Percentiles rank a stretch among this genome's conserved stretches.
phyloP scores from a whole-genome alignment of 192 early-diverging fungal genomes.

The Backusella westeae region DNA sequence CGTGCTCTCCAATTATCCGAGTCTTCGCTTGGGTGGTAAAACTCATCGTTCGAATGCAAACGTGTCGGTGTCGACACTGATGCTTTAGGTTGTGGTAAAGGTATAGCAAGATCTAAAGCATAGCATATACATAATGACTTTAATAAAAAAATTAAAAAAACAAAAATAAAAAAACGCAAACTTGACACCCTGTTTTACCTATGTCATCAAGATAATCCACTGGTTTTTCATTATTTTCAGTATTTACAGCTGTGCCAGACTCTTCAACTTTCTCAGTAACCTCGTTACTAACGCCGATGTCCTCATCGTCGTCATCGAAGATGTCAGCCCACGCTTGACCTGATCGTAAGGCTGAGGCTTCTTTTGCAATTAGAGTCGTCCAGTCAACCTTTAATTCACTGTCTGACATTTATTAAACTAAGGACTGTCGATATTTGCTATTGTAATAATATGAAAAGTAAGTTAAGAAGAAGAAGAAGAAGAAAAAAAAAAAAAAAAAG shows the following conservation, averaged over 20 bases:
- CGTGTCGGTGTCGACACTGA: not conserved
- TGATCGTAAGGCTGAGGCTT: not conserved
- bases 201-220: not conserved
- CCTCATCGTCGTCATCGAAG: slow-evolving; percentile 4
- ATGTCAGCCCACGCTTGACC: slow-evolving; percentile 7
- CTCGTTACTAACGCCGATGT: not conserved
- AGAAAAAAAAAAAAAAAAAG: not conserved
- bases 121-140: not conserved
- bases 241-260: not conserved
- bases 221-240: not conserved
- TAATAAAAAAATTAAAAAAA: not conserved
- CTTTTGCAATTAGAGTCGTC: not conserved
- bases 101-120: not conserved
- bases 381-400: not conserved
- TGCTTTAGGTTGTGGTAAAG: not conserved
- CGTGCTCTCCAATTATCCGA: slow-evolving; percentile 5
- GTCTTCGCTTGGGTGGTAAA: not conserved
- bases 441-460: not conserved
- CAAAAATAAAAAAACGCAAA: not conserved
- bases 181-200: not conserved
- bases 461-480: not conserved
- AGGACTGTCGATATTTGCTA: not conserved
- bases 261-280: not conserved
- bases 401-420: not conserved
- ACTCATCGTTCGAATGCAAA: not conserved